A percentile compares a stretch with the other conserved stretches of the same genome.
Conservation (phyloP, 2,329 filamentous ascomycete genomes). For the Grosmannia serpens region DNA sequence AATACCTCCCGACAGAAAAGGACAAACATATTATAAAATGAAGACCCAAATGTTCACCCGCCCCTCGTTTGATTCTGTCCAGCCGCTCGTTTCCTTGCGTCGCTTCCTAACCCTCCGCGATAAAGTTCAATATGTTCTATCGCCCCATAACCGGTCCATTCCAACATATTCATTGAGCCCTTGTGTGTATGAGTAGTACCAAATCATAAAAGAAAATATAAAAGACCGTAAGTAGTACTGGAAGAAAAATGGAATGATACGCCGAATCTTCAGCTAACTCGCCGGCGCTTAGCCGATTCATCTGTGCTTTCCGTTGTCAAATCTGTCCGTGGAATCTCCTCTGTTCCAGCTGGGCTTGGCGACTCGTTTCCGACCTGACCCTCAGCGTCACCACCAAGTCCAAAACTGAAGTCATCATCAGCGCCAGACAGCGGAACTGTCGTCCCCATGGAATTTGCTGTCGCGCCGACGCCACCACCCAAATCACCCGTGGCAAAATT, state of each 20-base stretch:
- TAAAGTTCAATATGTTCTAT: not conserved
- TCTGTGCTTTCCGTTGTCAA: conserved; percentile 2
- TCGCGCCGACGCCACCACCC: conserved; percentile 17
- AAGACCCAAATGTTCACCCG: not conserved
- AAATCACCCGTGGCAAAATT: conserved; percentile 33
- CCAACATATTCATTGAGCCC: not conserved
- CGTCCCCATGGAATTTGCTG: not conserved
- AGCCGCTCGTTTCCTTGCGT: not conserved
- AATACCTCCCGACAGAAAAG: not conserved
- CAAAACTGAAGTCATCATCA: conserved; percentile 40
- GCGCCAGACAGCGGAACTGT: not conserved
- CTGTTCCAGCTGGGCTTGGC: conserved; percentile 11
- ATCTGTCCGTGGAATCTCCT: conserved; percentile 12
- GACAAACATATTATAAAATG: not conserved
- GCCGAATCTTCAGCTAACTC: conserved; percentile 14
- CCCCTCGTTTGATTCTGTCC: not conserved
- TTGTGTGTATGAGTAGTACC: not conserved
- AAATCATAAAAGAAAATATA: not conserved
- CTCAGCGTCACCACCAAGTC: conserved; percentile 22
- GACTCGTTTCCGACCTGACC: conserved; percentile 13
- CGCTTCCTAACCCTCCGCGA: not conserved
- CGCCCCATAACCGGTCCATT: not conserved
- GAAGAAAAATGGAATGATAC: not conserved
- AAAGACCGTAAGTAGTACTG: not conserved
- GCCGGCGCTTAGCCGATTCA: conserved; percentile 15